Percentiles rank a stretch among this genome's conserved stretches.
Conservation (phyloP, 2,329 filamentous ascomycete genomes). For the Bipolaris zeicola region DNA sequence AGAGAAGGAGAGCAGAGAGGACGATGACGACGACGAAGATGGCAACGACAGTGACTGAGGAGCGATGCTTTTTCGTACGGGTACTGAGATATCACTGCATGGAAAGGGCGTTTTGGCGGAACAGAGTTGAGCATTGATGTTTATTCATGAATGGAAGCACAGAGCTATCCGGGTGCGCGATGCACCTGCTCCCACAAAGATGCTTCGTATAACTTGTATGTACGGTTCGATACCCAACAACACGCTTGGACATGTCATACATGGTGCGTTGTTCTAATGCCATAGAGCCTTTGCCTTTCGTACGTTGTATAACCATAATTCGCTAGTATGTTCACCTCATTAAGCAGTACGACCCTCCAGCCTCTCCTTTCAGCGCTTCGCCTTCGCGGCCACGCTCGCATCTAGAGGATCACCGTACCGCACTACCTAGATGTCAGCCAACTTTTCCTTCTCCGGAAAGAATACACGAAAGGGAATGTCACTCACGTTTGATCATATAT, state of each 20-base stretch:
- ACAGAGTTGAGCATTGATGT: not conserved
- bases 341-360: not conserved
- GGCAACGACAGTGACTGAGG: conserved; percentile 57
- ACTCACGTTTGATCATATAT: conserved; percentile 43
- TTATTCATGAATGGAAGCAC: not conserved
- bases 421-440: conserved; percentile 28
- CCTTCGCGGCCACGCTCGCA: conserved; percentile 32
- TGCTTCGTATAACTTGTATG: not conserved
- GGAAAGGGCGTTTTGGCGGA: conserved; percentile 31
- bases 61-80: not conserved
- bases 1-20: conserved; percentile 53
- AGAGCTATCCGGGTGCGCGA: not conserved
- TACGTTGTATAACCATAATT: not conserved
- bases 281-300: not conserved
- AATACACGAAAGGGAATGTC: not conserved
- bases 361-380: conserved; percentile 30
- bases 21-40: conserved; percentile 57
- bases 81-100: conserved; percentile 29
- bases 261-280: not conserved
- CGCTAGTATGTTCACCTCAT: not conserved
- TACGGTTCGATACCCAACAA: not conserved
- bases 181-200: not conserved
- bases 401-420: conserved; percentile 47
- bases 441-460: not conserved
- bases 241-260: not conserved